These are phyloP conservation scores for Scorias spongiosa DNA, from an alignment of 2,329 filamentous ascomycete species.

Conservation along the genomic window DNA sequence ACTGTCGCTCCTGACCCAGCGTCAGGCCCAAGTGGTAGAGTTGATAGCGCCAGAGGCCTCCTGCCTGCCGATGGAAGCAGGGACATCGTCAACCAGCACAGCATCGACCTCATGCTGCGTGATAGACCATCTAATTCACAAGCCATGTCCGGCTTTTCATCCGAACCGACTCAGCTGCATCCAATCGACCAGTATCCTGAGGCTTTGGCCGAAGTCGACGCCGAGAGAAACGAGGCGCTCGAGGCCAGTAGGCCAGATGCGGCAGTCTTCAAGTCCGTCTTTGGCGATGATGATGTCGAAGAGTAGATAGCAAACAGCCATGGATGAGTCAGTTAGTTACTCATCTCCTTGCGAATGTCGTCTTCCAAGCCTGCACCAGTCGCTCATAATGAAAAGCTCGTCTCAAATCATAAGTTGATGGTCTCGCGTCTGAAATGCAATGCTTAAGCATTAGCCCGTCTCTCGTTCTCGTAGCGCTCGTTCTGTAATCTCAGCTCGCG, in stretches of 20 bases:
- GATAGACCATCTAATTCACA: constrained; percentile 22
- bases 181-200: too few species aligned
- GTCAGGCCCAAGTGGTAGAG: constrained; percentile 21
- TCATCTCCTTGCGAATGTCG: too few species aligned
- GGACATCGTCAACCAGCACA: constrained; percentile 40
- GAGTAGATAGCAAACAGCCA: background rate
- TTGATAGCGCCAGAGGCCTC: constrained; percentile 11
- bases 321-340: too few species aligned
- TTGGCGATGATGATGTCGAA: constrained; percentile 57
- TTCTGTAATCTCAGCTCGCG: constrained; percentile 30
- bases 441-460: background rate
- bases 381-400: too few species aligned
- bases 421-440: too few species aligned
- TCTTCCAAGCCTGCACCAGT: too few species aligned
- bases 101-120: constrained; percentile 40
- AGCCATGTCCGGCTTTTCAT: too few species aligned
- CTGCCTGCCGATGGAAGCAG: constrained; percentile 35
- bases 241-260: constrained; percentile 61
- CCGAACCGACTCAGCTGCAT: too few species aligned
- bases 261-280: constrained; percentile 80
- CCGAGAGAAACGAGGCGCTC: constrained; percentile 62
- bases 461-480: constrained; percentile 7
- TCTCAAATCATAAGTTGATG: too few species aligned
- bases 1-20: constrained; percentile 38
- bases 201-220: constrained; percentile 38